phyloP scores from a whole-genome alignment of 768 basidiomycete genomes.

The Lenzites betulinus region DNA sequence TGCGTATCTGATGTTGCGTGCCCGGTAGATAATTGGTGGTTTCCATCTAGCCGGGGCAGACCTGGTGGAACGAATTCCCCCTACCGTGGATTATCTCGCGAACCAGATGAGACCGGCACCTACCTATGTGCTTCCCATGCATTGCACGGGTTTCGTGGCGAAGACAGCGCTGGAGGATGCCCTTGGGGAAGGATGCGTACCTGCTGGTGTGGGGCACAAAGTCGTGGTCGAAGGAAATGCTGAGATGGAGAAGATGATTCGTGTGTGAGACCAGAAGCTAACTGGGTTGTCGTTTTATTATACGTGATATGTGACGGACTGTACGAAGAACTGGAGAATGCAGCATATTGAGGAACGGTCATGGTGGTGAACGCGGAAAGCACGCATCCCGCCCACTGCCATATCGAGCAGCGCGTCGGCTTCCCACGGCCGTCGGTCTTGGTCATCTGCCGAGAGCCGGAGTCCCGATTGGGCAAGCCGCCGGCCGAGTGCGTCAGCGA shows the following conservation, averaged over 20 bases:
- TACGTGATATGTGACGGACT: too few species aligned
- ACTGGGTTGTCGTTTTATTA: too few species aligned
- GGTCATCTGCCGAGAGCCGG: conserved; percentile 10
- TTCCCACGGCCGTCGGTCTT: conserved; percentile 4
- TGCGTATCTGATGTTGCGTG: not conserved
- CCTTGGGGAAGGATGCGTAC: conserved; percentile 76
- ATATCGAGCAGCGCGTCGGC: not conserved
- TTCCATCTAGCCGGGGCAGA: conserved; percentile 81
- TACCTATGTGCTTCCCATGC: conserved; percentile 77
- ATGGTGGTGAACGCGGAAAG: too few species aligned
- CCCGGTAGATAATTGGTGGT: conserved; percentile 69
- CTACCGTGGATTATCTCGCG: conserved; percentile 73
- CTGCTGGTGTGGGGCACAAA: conserved; percentile 72
- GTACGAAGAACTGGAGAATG: too few species aligned
- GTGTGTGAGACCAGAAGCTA: too few species aligned
- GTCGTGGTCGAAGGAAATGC: conserved; percentile 57
- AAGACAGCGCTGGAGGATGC: conserved; percentile 70
- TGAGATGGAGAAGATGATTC: conserved; percentile 38
- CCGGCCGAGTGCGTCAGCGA: conserved; percentile 17
- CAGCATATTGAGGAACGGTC: too few species aligned
- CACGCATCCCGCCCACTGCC: not conserved
- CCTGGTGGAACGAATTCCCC: conserved; percentile 58
- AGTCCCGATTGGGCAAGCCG: not conserved
- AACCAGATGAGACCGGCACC: conserved; percentile 62
- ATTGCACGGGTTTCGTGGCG: conserved; percentile 79